Evolutionary conservation across 2,329 filamentous ascomycete species (phyloP), one percentile per base, ranked within the genome.

Genomic region (Pyrenophora seminiperda): DNA sequence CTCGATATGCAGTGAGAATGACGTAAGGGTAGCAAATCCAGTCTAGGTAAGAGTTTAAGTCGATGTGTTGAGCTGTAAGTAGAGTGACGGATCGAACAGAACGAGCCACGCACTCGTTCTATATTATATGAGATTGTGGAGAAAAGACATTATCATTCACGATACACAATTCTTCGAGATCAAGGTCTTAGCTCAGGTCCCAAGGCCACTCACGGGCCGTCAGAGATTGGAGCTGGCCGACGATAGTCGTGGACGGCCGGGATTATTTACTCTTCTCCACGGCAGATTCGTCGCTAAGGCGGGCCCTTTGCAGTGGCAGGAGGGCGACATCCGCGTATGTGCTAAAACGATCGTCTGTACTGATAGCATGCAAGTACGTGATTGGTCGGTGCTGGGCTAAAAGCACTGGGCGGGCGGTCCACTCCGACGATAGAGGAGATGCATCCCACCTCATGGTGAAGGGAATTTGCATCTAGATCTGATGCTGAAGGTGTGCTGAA

Each of bases 141-240:
- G 43, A 36, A 40, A 33, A 36, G 39, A 47, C 46, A 53, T 57
- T 65, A 66, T 70, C 47, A 30, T 47, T 44, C 54, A 65, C 54
- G 66, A 70, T 68, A 66, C 56, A 63, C 61, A 62, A 62, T 58
- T 59, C 56, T 42, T 51, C 53, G 51, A 48, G 36, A 27, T 22
- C 27, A 29, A 52, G n/a, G 48, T 60, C 54, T 56, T 64, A 66
- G 57, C 50, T 55, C 34, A 43, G 24, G 38, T 32, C 37, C 50
- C 49, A 56, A 58, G 56, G 50, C 53, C 41, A 52, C 55, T 55
- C 32, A 33, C 47, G 43, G 38, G 32, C 44, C 53, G 56, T 54
- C 53, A 54, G 48, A 34, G 29, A 54, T 50, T 66, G 65, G 68
- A 71, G 63, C 50, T 58, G 58, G 64, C 67, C 66, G 66, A 66